These are phyloP conservation scores for Chromera velia DNA, from an alignment of 73 alveolate species.

Conservation along the genomic window DNA sequence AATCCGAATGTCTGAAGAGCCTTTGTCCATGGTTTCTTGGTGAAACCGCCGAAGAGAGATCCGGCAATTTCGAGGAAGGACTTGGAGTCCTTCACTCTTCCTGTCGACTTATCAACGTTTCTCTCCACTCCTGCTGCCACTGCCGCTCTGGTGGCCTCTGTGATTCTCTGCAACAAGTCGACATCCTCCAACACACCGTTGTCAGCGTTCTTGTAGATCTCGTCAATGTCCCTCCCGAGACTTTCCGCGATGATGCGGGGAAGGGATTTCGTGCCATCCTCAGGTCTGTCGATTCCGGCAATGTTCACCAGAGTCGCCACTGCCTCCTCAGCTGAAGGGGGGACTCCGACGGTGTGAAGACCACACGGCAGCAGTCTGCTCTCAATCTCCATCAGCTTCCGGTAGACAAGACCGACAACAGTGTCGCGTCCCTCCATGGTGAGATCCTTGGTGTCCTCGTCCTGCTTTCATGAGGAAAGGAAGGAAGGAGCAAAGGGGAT, in stretches of 20 bases:
- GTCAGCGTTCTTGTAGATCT: not conserved
- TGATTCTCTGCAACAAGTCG: not conserved
- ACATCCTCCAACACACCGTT: slow-evolving; percentile 11
- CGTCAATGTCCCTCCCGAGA: slow-evolving; percentile 48
- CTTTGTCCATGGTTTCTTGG: slow-evolving; percentile 25
- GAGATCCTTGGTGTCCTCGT: slow-evolving; percentile 6
- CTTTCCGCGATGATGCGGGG: slow-evolving; percentile 47
- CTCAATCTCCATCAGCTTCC: slow-evolving; percentile 50
- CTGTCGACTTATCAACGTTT: no score
- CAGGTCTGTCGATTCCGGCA: slow-evolving; percentile 49
- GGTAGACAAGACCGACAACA: slow-evolving; percentile 50
- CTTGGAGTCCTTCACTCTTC: slow-evolving; percentile 29
- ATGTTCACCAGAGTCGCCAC: slow-evolving; percentile 51
- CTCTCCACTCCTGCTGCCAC: no score
- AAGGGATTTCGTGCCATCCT: slow-evolving; percentile 25
- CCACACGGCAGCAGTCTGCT: slow-evolving; percentile 46
- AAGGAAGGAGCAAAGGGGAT: not conserved
- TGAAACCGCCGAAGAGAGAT: slow-evolving; percentile 23
- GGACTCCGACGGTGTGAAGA: slow-evolving; percentile 47
- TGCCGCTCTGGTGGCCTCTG: not conserved
- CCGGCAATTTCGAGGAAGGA: not conserved
- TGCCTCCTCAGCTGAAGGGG: slow-evolving; percentile 50
- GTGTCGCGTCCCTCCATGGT: slow-evolving; percentile 1
- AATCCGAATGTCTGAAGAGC: not conserved
- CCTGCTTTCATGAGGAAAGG: slow-evolving; percentile 11